Base-by-base conservation (phyloP, 2,329 filamentous ascomycete species). In the Calonectria crousiana region DNA sequence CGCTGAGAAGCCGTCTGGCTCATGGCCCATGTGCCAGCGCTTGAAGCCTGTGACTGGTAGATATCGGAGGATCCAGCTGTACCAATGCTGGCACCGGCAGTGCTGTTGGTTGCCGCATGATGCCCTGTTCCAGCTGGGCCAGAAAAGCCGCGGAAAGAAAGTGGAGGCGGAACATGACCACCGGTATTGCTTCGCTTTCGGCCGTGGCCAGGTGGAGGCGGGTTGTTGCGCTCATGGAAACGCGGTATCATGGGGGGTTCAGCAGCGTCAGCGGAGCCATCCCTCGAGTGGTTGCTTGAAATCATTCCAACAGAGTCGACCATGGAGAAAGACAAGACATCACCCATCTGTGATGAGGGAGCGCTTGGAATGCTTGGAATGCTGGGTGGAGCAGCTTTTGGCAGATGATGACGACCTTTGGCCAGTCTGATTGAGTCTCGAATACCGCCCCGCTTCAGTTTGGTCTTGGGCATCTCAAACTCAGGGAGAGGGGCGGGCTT, bases 111-210 rank as follows among this genome's bases (percentile, higher is more conserved):
- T 3, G 88, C 84, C 75, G 90, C 87, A 74, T 87, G 83, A 58
- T 85, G 85, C 51, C 82, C 84, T 73, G 83, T 82, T 56, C 84
- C 84, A 13, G 83, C 81, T 9, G 90, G 88, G 0, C 89, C 88
- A 1, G 94, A 95, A 84, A 97, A 96, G 75, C 93, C 95, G 58
- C 95, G 92, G 87, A 97, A 95, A 2, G 93, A 92, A 64, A 92
- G 88, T 1, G 94, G 92, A 34, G 92, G 93, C 18, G 91, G 91
- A 26, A 92, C 89, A 58, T 94, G 92, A 6, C 95, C 93, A 14
- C 94, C 94, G 0, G 96, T 98, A 81, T 96, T 97, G 86, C 95
- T 98, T 76, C 96, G 91, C 86, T 97, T 98, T 74, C 96, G 93
- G 9, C 92, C 92, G 83, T 98, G 96, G 0, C 89, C 83, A 58